Evolutionary conservation across 2,329 filamentous ascomycete genomes (phyloP), one percentile per base, ranked within the genome.

Genomic region (Pseudogymnoascus sp.): DNA sequence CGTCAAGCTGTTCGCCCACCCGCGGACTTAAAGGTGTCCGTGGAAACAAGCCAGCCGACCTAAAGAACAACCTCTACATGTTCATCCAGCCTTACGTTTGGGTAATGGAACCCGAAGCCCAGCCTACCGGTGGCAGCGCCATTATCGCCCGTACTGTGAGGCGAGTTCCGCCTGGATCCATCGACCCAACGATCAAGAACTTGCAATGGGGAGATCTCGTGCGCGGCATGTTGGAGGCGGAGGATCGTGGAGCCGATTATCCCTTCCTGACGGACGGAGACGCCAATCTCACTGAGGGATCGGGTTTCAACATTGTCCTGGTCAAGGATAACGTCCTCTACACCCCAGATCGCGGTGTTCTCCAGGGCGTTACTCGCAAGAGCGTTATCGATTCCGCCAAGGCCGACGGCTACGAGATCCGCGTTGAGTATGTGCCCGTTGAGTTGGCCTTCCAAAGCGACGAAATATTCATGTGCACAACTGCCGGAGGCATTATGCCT

Each of bases 181-280:
- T 82, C 3, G 80, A 83, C 65, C 80, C 80, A 0, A 81, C 79
- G 0, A 71, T 82, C 31, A 82, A 82, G 74, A 81, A 81, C 65
- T 69, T 80, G 14, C 77, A 82, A 62, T 82, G 79, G 80, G 79
- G 79, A 1, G 80, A 83, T 68, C 67, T 81, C 1, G 75, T 72
- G 1, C 71, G 79, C 0, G 78, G 73, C 0, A 66, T 82, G 63
- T 74, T 79, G 28, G 81, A 83, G 67, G 79, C 79, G 0, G 60
- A 64, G 0, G 80, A 82, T 64, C 77, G 80, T 0, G 78, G 75
- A 0, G 78, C 79, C 0, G 68, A 64, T 0, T 81, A 81, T 61
- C 80, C 80, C 0, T 81, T 83, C 66, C 67, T 82, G 9, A 81
- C 78, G 0, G 80, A 82, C 65, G 79, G 80, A 1, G 79, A 81